Evolutionary conservation across 345 rosid genomes (phyloP).

Genomic region (Clarkia xantiana): DNA sequence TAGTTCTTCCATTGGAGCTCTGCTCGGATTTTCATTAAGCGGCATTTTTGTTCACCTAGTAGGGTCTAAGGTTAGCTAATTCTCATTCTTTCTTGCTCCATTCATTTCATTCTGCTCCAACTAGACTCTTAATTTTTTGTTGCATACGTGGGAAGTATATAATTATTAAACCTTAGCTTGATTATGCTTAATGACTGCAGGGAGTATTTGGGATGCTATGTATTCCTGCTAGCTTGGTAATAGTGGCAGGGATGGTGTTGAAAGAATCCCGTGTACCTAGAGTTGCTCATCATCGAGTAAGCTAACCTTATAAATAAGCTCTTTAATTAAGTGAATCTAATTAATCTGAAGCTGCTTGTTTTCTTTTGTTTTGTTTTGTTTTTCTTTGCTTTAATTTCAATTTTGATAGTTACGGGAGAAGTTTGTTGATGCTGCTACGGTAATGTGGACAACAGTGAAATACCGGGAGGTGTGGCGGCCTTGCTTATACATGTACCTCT

Average conservation of each 20-base stretch:
- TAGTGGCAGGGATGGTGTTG: conserved; percentile 36
- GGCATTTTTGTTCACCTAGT: conserved; percentile 47
- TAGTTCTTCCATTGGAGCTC: conserved; percentile 47
- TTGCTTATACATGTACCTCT: conserved; percentile 50
- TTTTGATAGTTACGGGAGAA: conserved; percentile 37
- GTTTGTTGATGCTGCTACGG: conserved; percentile 43
- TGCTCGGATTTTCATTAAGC: conserved; percentile 49
- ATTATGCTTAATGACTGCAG: conserved; percentile 15
- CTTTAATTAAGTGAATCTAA: neutral
- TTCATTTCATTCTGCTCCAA: neutral
- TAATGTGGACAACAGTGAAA: conserved; percentile 51
- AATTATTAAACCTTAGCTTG: too few species aligned
- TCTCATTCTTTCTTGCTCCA: neutral
- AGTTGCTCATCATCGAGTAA: conserved; percentile 28
- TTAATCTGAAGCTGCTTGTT: neutral
- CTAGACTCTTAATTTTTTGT: too few species aligned
- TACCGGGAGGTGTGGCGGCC: conserved; percentile 56
- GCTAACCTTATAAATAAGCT: neutral
- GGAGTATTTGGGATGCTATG: conserved; percentile 56
- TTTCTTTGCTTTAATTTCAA: conserved; percentile 4
- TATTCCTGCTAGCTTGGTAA: conserved; percentile 34
- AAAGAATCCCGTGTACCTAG: conserved; percentile 27
- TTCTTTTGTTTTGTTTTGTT: neutral
- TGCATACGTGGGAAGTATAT: too few species aligned
- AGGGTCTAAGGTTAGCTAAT: conserved; percentile 38